These are phyloP conservation scores for Groenewaldozyma auringiensis DNA, from an alignment of 1,139 yeast genomes.

Conservation along the genomic window DNA sequence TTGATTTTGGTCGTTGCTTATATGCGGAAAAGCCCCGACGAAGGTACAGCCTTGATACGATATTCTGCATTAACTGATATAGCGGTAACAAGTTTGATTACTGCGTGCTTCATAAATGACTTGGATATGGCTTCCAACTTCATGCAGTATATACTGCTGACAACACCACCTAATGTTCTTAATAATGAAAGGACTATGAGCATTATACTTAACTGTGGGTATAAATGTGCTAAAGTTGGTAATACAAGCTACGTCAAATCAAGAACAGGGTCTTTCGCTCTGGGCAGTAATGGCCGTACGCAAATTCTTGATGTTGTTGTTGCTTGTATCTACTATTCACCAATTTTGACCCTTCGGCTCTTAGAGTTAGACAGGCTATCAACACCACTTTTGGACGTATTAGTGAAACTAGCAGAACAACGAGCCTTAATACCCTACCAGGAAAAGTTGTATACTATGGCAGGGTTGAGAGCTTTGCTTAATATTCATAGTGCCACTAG, in stretches of 20 bases:
- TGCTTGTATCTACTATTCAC: neutral
- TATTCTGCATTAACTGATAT: neutral
- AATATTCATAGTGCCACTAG: neutral
- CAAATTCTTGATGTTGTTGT: constrained; percentile 1
- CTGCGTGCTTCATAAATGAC: neutral
- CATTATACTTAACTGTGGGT: neutral
- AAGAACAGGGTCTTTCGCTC: neutral
- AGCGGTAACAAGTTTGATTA: neutral
- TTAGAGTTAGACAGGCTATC: neutral
- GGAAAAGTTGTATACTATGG: neutral
- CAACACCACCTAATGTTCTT: neutral
- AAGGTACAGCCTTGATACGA: neutral
- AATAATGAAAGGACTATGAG: neutral
- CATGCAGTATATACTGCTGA: neutral
- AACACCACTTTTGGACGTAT: neutral
- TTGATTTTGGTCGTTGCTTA: neutral
- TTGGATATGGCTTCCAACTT: neutral
- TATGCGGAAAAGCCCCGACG: neutral
- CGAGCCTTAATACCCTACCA: neutral
- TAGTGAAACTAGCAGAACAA: neutral
- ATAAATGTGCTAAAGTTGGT: neutral
- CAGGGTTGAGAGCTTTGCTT: neutral
- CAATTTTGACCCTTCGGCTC: neutral
- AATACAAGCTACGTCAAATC: neutral
- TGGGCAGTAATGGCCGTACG: neutral